Evolutionary conservation across 2,329 filamentous ascomycete species (phyloP).

Genomic region (Rutstroemia sp.): DNA sequence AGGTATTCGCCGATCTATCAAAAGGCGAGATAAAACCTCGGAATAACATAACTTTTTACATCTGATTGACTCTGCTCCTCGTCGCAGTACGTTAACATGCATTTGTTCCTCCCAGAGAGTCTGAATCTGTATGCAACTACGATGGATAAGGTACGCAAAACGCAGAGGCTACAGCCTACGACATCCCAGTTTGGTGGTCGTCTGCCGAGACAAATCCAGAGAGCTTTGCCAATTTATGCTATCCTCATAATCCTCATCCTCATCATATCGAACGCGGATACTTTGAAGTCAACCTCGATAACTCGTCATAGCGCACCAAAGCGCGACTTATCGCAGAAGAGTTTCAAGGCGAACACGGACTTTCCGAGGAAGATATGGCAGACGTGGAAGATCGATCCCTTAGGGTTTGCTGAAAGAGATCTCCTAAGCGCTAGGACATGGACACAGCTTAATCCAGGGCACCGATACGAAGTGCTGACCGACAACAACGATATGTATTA

Average conservation of each 20-base stretch:
- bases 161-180: slow-evolving; percentile 4
- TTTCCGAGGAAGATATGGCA: slow-evolving; percentile 71
- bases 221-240: slow-evolving; percentile 24
- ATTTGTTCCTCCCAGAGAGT: background rate
- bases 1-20: background rate
- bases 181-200: slow-evolving; percentile 28
- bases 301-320: slow-evolving; percentile 7
- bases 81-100: background rate
- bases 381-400: slow-evolving; percentile 64
- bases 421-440: slow-evolving; percentile 54
- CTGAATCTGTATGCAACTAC: background rate
- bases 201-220: slow-evolving; percentile 30
- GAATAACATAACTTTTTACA: background rate
- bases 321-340: background rate
- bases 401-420: slow-evolving; percentile 59
- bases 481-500: slow-evolving; percentile 61
- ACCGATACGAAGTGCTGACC: slow-evolving; percentile 43
- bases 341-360: background rate
- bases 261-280: slow-evolving; percentile 17
- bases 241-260: slow-evolving; percentile 20
- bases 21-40: background rate
- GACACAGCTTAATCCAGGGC: slow-evolving; percentile 57
- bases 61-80: background rate
- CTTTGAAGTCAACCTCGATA: slow-evolving; percentile 11
- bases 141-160: slow-evolving; percentile 9